Base-by-base conservation (phyloP, 805 yeast species). In the Candida verbasci region DNA sequence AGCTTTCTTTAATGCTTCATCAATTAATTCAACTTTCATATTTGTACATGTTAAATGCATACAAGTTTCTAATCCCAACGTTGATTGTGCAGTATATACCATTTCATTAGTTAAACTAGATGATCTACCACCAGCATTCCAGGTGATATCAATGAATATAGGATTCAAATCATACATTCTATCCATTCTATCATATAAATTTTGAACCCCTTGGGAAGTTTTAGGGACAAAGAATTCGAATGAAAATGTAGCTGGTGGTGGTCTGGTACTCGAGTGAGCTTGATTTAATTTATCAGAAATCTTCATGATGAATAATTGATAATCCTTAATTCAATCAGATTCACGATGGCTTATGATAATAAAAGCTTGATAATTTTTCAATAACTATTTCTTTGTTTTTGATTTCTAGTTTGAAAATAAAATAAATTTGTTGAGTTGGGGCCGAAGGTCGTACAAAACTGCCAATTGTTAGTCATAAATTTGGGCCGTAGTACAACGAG, bases 31-130 rank as follows among this genome's bases (percentile, higher is more conserved):
- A 20, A 79, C 68, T 20, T 88, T 78, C 98, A 93, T 93, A 52
- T 89, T 91, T 12, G 97, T 88, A 55, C 98, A 93, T 2, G 98
- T 93, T 62, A 93, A 70, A 60, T 93, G 98, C 96, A 93, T 89
- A 58, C 97, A 93, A 0, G 97, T 91, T 53, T 91, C 97, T 42
- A 91, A 68, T 7, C 97, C 97, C 38, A 89, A 68, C 3, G 87
- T 89, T 2, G 89, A 80, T 49, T 89, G 95, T 1, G 97, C 78
- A 3, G 95, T 87, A 48, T 87, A 76, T 4, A 93, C 94, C 76
- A 93, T 82, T 47, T 93, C 97, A 24, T 88, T 83, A 17, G 98
- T 88, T 45, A 88, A 65, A 29, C 79, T 78, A 5, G 94, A 80
- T 34, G 83, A 62, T 32, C 94, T 73, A 5, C 97, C 97, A 27